Evolutionary conservation across 2,329 filamentous ascomycete genomes (phyloP).

Genomic region (Colletotrichum navitas): DNA sequence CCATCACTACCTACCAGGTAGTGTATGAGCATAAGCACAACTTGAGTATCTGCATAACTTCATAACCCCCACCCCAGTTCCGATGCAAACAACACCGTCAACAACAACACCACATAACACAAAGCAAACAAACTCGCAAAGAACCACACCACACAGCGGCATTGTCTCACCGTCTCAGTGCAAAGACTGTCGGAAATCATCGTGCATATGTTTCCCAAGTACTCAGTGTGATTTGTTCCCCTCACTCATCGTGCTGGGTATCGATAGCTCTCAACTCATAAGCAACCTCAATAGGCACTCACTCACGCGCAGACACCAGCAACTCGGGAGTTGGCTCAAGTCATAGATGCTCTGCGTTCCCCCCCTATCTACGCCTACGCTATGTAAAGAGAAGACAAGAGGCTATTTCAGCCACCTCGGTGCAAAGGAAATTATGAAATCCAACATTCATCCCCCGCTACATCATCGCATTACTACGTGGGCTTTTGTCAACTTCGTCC

Average conservation of each 20-base stretch:
- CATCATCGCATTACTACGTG: slow-evolving; percentile 17
- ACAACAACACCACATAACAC: not conserved
- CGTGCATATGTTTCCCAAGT: not conserved
- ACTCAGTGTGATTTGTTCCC: not conserved
- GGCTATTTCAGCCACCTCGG: not conserved
- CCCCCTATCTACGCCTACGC: slow-evolving; percentile 40
- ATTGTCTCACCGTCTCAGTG: slow-evolving; percentile 14
- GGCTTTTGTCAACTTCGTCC: slow-evolving; percentile 25
- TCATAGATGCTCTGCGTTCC: slow-evolving; percentile 6
- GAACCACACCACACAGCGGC: slow-evolving; percentile 16
- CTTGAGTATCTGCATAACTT: not conserved
- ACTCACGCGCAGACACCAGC: not conserved
- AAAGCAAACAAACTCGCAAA: slow-evolving; percentile 23
- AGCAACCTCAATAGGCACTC: not conserved
- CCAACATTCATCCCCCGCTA: not conserved
- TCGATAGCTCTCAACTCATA: not conserved
- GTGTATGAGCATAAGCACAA: not conserved
- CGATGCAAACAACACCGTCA: slow-evolving; percentile 5
- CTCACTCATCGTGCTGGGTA: not conserved
- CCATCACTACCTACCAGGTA: not conserved
- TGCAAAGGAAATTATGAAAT: not conserved
- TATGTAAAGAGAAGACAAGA: slow-evolving; percentile 28
- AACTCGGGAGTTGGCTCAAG: not conserved
- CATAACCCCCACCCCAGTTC: not conserved
- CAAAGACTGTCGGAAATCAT: not conserved